phyloP scores from a whole-genome alignment of 2,329 filamentous ascomycete species.

The Fusarium cyanostomum region DNA sequence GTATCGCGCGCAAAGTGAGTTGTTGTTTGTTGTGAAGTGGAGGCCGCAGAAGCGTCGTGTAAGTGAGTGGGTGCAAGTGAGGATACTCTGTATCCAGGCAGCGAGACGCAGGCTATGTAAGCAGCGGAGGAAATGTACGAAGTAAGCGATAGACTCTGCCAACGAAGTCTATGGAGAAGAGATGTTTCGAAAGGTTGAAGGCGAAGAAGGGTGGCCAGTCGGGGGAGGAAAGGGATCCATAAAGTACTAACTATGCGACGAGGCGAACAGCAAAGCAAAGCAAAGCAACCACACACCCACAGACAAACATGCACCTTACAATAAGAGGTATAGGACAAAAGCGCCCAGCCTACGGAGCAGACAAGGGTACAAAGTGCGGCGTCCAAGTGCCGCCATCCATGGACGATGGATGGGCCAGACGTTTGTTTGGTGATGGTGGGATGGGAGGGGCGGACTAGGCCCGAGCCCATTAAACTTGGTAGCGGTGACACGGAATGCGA shows the following conservation, averaged over 20 bases:
- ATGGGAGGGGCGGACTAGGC: constrained; percentile 23
- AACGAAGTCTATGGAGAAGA: constrained; percentile 58
- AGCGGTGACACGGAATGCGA: constrained; percentile 24
- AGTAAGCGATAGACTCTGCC: constrained; percentile 59
- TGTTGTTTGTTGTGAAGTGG: constrained; percentile 13
- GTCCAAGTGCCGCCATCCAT: constrained; percentile 17
- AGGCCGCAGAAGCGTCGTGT: constrained; percentile 23
- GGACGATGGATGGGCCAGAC: no score
- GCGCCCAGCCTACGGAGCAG: neutral
- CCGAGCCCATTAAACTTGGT: constrained; percentile 28
- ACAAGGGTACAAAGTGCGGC: constrained; percentile 16
- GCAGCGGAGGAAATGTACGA: constrained; percentile 36
- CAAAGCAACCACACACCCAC: constrained; percentile 6
- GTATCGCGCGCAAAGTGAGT: constrained; percentile 18
- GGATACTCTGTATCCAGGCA: constrained; percentile 45
- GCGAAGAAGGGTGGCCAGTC: constrained; percentile 31
- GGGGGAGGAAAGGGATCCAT: constrained; percentile 34
- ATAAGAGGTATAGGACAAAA: constrained; percentile 1
- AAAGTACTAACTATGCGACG: constrained; percentile 35
- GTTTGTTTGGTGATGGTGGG: constrained; percentile 33
- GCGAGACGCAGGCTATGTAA: constrained; percentile 31
- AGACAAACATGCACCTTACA: constrained; percentile 2
- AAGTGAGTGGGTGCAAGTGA: constrained; percentile 26
- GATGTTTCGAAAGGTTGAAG: constrained; percentile 36
- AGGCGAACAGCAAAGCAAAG: constrained; percentile 25